Evolutionary conservation across 768 basidiomycete species (phyloP).

Genomic region (Tricholoma matsutake): DNA sequence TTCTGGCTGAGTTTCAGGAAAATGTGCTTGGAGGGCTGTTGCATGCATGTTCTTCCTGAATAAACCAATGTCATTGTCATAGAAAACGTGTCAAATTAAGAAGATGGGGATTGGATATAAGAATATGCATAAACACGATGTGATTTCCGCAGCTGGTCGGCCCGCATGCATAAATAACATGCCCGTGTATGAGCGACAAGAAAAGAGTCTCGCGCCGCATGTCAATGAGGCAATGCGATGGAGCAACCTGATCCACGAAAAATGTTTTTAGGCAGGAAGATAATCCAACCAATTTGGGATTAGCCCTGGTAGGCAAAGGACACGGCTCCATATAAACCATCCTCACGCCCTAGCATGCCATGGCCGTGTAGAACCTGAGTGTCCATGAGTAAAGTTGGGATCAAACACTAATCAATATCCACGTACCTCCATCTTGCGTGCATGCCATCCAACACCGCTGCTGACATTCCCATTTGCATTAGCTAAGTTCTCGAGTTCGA

Average conservation of each 20-base stretch:
- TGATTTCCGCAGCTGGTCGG: not conserved
- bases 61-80: too few species aligned
- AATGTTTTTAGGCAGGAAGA: not conserved
- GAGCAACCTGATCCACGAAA: not conserved
- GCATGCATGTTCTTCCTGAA: too few species aligned
- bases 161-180: not conserved
- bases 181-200: not conserved
- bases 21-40: too few species aligned
- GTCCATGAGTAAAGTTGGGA: not conserved
- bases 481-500: constrained; percentile 69
- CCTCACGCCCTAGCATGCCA: constrained; percentile 89
- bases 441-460: constrained; percentile 93
- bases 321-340: constrained; percentile 91
- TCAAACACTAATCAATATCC: not conserved
- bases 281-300: not conserved
- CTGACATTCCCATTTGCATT: constrained; percentile 86
- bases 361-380: constrained; percentile 77
- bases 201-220: not conserved
- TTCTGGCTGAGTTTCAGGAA: too few species aligned
- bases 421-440: constrained; percentile 93
- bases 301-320: constrained; percentile 93
- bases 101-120: not conserved
- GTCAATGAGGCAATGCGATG: not conserved
- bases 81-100: too few species aligned
- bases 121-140: not conserved